These are phyloP conservation scores for Penicillium pulvis DNA, from an alignment of 495 filamentous ascomycete genomes.

Conservation along the genomic window DNA sequence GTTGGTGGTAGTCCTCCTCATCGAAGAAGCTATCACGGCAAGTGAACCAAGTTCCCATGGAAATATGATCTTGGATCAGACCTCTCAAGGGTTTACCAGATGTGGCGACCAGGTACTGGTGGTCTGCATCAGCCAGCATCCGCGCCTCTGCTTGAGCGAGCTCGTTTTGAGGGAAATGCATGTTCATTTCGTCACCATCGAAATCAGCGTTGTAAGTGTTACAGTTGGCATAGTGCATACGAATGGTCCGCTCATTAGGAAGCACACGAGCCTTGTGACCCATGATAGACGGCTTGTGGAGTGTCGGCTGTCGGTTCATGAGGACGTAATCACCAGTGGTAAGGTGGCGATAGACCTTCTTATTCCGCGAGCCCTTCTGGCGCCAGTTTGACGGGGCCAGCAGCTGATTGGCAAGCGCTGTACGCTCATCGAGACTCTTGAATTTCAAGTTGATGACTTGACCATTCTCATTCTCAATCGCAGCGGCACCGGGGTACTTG, in stretches of 20 bases:
- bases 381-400: conserved; percentile 81
- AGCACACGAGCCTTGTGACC: conserved; percentile 91
- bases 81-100: conserved; percentile 93
- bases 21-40: conserved; percentile 93
- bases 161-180: conserved; percentile 99
- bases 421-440: conserved; percentile 82
- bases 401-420: conserved; percentile 86
- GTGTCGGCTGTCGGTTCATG: conserved; percentile 99
- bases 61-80: conserved; percentile 98
- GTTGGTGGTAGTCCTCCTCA: conserved; percentile 84
- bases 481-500: conserved; percentile 90
- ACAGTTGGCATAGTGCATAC: conserved; percentile 99
- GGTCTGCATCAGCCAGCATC: conserved; percentile 91
- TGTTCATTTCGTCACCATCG: conserved; percentile 99
- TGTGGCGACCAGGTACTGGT: conserved; percentile 93
- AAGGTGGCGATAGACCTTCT: conserved; percentile 96
- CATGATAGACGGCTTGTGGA: conserved; percentile 99
- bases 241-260: conserved; percentile 92
- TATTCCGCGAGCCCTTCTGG: conserved; percentile 77
- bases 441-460: conserved; percentile 84
- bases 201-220: conserved; percentile 99
- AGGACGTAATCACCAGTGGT: conserved; percentile 95
- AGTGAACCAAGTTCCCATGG: conserved; percentile 87
- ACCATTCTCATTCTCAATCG: conserved; percentile 94
- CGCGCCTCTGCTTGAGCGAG: conserved; percentile 88